Evolutionary conservation across 1,284 basidiomycete genomes (phyloP).

Genomic region (Marasmius oreades): DNA sequence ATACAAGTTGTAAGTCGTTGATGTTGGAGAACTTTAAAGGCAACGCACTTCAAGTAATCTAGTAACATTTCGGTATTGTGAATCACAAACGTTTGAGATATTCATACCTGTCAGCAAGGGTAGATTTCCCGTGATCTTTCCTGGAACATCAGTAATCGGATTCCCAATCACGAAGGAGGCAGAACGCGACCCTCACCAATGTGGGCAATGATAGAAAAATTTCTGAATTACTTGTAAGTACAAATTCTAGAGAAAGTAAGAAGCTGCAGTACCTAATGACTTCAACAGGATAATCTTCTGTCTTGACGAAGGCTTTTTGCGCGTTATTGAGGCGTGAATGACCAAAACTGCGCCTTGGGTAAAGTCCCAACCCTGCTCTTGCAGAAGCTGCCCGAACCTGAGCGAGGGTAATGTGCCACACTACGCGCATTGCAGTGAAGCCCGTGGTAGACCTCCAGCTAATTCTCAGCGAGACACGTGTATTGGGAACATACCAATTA

Average conservation of each 20-base stretch:
- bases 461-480: slow-evolving; percentile 7
- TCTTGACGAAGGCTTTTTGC: slow-evolving; percentile 36
- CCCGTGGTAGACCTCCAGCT: slow-evolving; percentile 6
- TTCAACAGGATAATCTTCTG: slow-evolving; percentile 73
- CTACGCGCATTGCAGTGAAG: background rate
- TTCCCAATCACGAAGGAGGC: background rate
- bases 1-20: slow-evolving; percentile 8
- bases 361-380: background rate
- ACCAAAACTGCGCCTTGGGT: slow-evolving; percentile 23
- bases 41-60: slow-evolving; percentile 62
- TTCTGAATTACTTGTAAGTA: slow-evolving; percentile 28
- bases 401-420: background rate
- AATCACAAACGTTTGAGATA: background rate
- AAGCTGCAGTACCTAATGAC: slow-evolving; percentile 66
- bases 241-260: background rate
- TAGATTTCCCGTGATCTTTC: slow-evolving; percentile 88
- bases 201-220: slow-evolving; percentile 94
- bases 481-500: background rate
- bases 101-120: slow-evolving; percentile 77
- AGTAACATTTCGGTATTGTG: background rate
- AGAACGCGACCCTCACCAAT: slow-evolving; percentile 53
- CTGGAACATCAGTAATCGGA: background rate
- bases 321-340: slow-evolving; percentile 23
- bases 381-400: background rate
- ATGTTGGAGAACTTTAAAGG: background rate